These are phyloP conservation scores for Neopestalotiopsis sp. DNA, from an alignment of 2,329 filamentous ascomycete genomes.

Conservation along the genomic window DNA sequence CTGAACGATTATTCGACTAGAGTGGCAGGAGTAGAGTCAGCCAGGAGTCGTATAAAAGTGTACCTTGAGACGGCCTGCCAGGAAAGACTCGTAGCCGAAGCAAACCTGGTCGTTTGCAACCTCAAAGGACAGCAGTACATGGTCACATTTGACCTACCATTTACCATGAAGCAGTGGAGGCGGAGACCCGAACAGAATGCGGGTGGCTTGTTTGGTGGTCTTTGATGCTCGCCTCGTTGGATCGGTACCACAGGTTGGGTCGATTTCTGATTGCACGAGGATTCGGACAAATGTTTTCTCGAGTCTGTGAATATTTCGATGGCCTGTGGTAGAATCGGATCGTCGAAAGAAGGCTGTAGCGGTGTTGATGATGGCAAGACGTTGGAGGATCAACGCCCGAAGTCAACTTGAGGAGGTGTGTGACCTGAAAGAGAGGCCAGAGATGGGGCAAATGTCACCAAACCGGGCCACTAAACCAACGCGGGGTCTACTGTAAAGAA, in stretches of 20 bases:
- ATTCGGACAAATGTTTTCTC: background rate
- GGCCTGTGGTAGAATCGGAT: background rate
- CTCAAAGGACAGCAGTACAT: background rate
- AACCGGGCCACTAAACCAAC: conserved; percentile 1
- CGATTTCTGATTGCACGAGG: background rate
- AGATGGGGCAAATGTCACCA: conserved; percentile 4
- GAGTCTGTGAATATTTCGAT: background rate
- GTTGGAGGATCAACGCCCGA: conserved; percentile 1
- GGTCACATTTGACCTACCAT: background rate
- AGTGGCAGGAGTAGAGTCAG: background rate
- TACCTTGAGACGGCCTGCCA: background rate
- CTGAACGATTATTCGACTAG: conserved; percentile 38
- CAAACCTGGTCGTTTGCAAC: background rate
- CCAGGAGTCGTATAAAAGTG: background rate
- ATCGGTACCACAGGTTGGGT: background rate
- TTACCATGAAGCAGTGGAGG: conserved; percentile 18
- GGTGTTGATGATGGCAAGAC: conserved; percentile 4
- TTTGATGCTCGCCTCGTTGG: background rate
- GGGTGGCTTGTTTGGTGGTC: background rate
- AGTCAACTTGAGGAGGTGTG: background rate
- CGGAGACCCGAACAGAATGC: conserved; percentile 1
- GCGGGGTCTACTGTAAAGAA: background rate
- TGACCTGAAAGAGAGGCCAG: conserved; percentile 3
- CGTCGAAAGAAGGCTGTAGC: background rate
- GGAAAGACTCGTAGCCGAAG: background rate